phyloP scores from a whole-genome alignment of 352 stramenopile genomes.

The Phytophthora vignae region DNA sequence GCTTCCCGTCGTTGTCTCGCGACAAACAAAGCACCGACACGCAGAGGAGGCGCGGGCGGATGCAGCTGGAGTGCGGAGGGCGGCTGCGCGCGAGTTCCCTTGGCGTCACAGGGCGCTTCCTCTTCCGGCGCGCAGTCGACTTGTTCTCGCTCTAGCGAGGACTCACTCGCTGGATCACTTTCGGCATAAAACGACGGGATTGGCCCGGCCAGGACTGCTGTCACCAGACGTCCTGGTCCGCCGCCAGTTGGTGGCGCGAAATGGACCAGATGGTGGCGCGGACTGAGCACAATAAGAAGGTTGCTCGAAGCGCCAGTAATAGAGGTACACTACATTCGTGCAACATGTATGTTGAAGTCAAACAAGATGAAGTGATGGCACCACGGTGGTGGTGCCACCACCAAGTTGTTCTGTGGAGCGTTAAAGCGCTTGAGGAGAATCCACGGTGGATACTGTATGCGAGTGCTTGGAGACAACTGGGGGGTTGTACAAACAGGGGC shows the following conservation, averaged over 20 bases:
- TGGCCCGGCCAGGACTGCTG: conserved; percentile 17
- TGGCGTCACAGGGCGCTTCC: not conserved
- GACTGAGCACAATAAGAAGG: not conserved
- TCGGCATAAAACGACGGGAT: conserved; percentile 26
- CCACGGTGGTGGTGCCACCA: no score
- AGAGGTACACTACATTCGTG: no score
- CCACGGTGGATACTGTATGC: no score
- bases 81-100: conserved; percentile 13
- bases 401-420: no score
- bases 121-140: conserved; percentile 18
- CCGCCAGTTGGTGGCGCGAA: not conserved
- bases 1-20: conserved; percentile 15
- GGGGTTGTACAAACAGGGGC: no score
- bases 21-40: conserved; percentile 2
- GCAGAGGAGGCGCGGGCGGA: conserved; percentile 9
- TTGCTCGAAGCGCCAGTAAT: conserved; percentile 4
- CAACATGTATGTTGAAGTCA: no score
- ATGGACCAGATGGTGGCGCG: not conserved
- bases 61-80: not conserved
- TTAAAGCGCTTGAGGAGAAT: no score
- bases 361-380: no score
- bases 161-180: conserved; percentile 8
- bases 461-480: no score
- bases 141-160: conserved; percentile 3
- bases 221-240: conserved; percentile 12